These are phyloP conservation scores for Anethum foeniculum DNA, from an alignment of 140 eudicot genomes.

Conservation along the genomic window DNA sequence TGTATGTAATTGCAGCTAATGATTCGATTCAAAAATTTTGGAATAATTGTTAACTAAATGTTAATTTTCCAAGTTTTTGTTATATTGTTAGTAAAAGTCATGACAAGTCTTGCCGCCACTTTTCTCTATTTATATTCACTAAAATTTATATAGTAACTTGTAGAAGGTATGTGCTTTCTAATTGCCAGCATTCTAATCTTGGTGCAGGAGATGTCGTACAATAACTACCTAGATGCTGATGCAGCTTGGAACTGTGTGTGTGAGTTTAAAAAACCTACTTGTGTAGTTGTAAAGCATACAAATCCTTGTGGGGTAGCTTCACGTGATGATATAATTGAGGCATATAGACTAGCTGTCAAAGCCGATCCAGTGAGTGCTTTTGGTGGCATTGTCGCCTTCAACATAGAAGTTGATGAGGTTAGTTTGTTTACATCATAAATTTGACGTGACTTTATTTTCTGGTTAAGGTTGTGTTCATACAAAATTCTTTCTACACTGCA, in stretches of 20 bases:
- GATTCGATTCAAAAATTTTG: not conserved
- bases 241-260: slow-evolving; percentile 99
- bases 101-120: not conserved
- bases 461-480: slow-evolving; percentile 7
- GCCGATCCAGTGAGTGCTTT: slow-evolving; percentile 99
- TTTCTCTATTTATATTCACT: not conserved
- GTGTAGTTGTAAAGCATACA: slow-evolving; percentile 94
- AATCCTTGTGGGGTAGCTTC: slow-evolving; percentile 99
- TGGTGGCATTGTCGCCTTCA: slow-evolving; percentile 98
- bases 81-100: not conserved
- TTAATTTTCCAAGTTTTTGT: not conserved
- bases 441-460: not conserved
- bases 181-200: not conserved
- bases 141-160: not conserved
- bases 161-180: not conserved
- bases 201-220: slow-evolving; percentile 92
- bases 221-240: slow-evolving; percentile 90
- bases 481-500: not conserved
- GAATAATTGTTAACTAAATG: not conserved
- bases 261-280: slow-evolving; percentile 77
- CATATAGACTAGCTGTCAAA: slow-evolving; percentile 84
- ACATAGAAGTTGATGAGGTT: slow-evolving; percentile 90
- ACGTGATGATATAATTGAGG: slow-evolving; percentile 79
- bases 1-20: not conserved
- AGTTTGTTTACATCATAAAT: not conserved